Percentiles rank a stretch among this genome's conserved stretches.
Conservation (phyloP, 202 grass and related monocot genomes). For the Panicum virgatum region DNA sequence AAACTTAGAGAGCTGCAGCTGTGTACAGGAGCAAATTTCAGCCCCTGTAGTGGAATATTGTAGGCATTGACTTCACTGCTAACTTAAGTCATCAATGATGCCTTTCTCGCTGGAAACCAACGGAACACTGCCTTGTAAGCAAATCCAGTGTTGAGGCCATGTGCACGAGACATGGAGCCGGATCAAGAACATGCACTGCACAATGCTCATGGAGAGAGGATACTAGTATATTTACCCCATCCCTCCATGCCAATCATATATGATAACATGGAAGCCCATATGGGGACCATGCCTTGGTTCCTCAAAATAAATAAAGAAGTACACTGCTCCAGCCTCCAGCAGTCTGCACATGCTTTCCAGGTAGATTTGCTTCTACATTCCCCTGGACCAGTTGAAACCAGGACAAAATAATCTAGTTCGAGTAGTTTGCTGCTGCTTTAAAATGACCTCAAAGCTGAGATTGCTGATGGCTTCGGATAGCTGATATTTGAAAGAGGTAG, state of each 20-base stretch:
- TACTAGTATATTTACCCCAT: constrained; percentile 30
- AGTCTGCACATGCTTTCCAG: constrained; percentile 51
- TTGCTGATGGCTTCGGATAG: not conserved
- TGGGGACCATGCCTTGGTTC: constrained; percentile 33
- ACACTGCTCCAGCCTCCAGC: constrained; percentile 23
- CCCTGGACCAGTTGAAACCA: constrained; percentile 35
- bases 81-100: not conserved
- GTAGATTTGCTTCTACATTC: constrained; percentile 49
- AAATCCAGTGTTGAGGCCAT: constrained; percentile 33
- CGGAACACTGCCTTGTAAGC: constrained; percentile 14
- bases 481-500: not conserved
- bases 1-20: not conserved
- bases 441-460: constrained; percentile 35
- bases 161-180: constrained; percentile 31
- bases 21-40: constrained; percentile 7
- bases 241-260: constrained; percentile 31
- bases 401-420: constrained; percentile 28
- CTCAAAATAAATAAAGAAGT: constrained; percentile 18
- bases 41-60: not conserved
- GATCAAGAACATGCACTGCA: constrained; percentile 32
- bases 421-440: constrained; percentile 23
- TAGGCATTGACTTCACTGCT: constrained; percentile 23
- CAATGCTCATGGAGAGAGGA: constrained; percentile 15
- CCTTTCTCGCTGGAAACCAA: constrained; percentile 30
- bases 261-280: constrained; percentile 34